A percentile compares a stretch with the other conserved stretches of the same genome.
phyloP scores from a whole-genome alignment of 257 asterid genomes.

The Rubia yunnanensis region DNA sequence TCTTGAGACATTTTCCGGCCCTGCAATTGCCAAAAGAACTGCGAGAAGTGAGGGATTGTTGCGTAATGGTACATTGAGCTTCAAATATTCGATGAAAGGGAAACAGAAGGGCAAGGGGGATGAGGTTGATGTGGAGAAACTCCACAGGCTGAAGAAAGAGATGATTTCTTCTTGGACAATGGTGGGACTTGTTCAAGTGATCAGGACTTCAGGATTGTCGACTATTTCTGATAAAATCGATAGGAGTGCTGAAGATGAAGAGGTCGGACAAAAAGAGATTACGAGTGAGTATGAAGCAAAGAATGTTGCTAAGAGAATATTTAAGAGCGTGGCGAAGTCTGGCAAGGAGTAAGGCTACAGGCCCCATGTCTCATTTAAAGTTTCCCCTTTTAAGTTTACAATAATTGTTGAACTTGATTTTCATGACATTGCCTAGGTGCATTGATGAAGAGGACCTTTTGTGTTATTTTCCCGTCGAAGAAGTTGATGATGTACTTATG shows the following conservation, averaged over 20 bases:
- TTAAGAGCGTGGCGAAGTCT: constrained; percentile 55
- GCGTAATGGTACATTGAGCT: constrained; percentile 37
- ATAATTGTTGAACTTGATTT: neutral
- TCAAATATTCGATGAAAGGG: constrained; percentile 25
- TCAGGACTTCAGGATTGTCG: constrained; percentile 42
- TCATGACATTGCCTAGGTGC: constrained; percentile 26
- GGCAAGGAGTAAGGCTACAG: constrained; percentile 40
- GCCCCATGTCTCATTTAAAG: neutral
- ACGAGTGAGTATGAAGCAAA: constrained; percentile 60
- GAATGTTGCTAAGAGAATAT: constrained; percentile 44
- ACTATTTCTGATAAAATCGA: constrained; percentile 47
- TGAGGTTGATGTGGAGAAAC: constrained; percentile 66
- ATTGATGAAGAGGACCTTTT: constrained; percentile 64
- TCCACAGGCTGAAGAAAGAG: constrained; percentile 47
- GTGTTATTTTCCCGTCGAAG: constrained; percentile 51
- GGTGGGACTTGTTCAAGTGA: constrained; percentile 54
- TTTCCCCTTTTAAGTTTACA: constrained; percentile 1
- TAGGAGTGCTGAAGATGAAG: constrained; percentile 40
- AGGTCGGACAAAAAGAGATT: constrained; percentile 32
- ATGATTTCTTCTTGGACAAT: constrained; percentile 73
- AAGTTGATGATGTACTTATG: constrained; percentile 50
- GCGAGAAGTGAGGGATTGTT: neutral
- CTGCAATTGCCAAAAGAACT: constrained; percentile 20
- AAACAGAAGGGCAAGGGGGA: constrained; percentile 27
- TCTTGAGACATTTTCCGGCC: constrained; percentile 52